A percentile compares a stretch with the other conserved stretches of the same genome.
Conservation (phyloP, 108 stramenopile genomes). For the Nitzschia sp. region DNA sequence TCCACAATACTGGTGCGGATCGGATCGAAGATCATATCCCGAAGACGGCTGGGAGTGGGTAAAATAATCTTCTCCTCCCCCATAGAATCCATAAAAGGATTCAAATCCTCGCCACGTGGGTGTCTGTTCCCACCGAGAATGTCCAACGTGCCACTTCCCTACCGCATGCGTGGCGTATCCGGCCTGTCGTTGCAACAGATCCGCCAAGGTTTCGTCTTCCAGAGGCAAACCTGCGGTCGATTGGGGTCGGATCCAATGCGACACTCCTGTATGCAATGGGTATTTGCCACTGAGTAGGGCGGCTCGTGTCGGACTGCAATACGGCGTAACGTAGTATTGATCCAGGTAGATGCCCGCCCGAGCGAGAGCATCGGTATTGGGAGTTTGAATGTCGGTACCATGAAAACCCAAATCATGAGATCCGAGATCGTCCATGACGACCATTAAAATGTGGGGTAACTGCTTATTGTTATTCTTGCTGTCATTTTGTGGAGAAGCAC, state of each 20-base stretch:
- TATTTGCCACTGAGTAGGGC: slow-evolving; percentile 39
- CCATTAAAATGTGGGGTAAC: slow-evolving; percentile 44
- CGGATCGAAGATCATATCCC: slow-evolving; percentile 31
- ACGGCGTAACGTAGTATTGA: slow-evolving; percentile 46
- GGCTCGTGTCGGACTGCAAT: slow-evolving; percentile 45
- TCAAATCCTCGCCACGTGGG: slow-evolving; percentile 70
- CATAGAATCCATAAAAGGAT: slow-evolving; percentile 53
- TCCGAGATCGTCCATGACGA: slow-evolving; percentile 50
- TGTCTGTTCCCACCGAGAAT: slow-evolving; percentile 29
- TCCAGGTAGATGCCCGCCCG: slow-evolving; percentile 27
- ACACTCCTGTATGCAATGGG: slow-evolving; percentile 43
- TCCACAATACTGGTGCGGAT: slow-evolving; percentile 25
- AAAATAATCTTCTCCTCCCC: slow-evolving; percentile 54
- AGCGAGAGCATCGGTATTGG: slow-evolving; percentile 23
- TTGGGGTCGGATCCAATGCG: slow-evolving; percentile 1
- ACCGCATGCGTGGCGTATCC: slow-evolving; percentile 57
- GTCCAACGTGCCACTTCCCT: slow-evolving; percentile 73
- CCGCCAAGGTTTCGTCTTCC: slow-evolving; percentile 34
- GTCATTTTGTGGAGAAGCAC: no score
- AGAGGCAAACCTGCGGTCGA: slow-evolving; percentile 39
- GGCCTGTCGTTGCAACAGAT: slow-evolving; percentile 17
- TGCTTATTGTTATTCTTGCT: no score
- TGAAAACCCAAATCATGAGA: slow-evolving; percentile 48
- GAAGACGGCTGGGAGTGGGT: slow-evolving; percentile 18
- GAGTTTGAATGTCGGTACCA: slow-evolving; percentile 36